phyloP scores from a whole-genome alignment of 345 rosid genomes.

The Aurinia saxatilis region DNA sequence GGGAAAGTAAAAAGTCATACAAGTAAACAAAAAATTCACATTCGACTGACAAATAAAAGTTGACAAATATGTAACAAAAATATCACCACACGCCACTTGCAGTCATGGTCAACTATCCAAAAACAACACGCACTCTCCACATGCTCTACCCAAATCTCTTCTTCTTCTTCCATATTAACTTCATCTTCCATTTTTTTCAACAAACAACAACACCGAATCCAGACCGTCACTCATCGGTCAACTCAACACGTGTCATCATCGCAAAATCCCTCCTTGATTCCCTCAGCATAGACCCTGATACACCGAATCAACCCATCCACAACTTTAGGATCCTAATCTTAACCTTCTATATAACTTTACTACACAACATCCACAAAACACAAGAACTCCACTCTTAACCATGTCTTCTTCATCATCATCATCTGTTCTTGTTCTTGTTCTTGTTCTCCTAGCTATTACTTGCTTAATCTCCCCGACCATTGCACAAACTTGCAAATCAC shows the following conservation, averaged over 20 bases:
- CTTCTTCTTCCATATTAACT: neutral
- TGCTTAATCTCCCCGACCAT: constrained; percentile 37
- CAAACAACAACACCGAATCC: neutral
- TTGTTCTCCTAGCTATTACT: constrained; percentile 7
- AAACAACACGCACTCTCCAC: constrained; percentile 28
- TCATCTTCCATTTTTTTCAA: neutral
- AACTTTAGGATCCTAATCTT: neutral
- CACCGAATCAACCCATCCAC: constrained; percentile 14
- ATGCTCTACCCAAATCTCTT: constrained; percentile 19
- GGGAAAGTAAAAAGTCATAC: too few relatives aligned
- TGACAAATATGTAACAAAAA: neutral
- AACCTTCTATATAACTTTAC: constrained; percentile 9
- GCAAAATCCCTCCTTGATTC: too few relatives aligned
- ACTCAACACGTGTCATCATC: constrained; percentile 19
- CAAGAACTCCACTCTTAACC: neutral
- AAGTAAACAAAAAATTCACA: too few relatives aligned
- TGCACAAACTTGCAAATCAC: constrained; percentile 50
- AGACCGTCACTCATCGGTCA: constrained; percentile 20
- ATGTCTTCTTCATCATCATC: constrained; percentile 8
- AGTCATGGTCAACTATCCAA: constrained; percentile 25
- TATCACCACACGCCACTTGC: neutral
- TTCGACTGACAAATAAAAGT: neutral
- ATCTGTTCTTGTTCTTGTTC: too few relatives aligned
- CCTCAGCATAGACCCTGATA: neutral
- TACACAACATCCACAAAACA: neutral